Percentiles rank a stretch among this genome's conserved stretches.
Conservation (phyloP, 768 basidiomycete genomes). For the Tylopilus vinaceipallidus region DNA sequence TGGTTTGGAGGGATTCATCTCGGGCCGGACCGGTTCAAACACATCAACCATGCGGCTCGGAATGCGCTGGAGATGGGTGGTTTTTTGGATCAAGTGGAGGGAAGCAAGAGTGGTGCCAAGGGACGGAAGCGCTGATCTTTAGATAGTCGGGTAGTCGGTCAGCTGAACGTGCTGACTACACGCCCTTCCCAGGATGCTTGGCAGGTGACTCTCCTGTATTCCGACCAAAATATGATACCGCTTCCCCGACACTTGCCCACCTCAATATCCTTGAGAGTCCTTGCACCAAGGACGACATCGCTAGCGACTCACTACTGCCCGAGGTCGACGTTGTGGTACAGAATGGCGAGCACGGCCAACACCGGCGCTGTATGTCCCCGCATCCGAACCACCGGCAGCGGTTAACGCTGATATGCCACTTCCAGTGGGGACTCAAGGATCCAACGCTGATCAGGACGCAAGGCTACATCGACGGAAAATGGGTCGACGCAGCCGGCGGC, state of each 20-base stretch:
- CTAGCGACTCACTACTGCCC: conserved; percentile 7
- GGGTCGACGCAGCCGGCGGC: conserved; percentile 77
- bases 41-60: conserved; percentile 94
- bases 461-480: conserved; percentile 81
- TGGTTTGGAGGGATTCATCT: conserved; percentile 93
- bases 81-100: conserved; percentile 61
- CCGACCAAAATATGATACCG: conserved; percentile 18
- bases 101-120: conserved; percentile 18
- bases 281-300: conserved; percentile 15
- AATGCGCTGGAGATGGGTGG: conserved; percentile 88
- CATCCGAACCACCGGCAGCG: neutral
- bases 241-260: conserved; percentile 12
- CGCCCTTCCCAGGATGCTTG: too few relatives aligned
- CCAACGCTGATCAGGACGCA: conserved; percentile 69
- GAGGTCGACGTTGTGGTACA: conserved; percentile 23
- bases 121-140: conserved; percentile 29
- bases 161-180: too few relatives aligned
- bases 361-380: conserved; percentile 32
- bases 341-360: conserved; percentile 56
- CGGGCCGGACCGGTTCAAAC: conserved; percentile 85
- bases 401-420: neutral
- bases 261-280: conserved; percentile 16
- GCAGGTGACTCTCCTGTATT: too few relatives aligned
- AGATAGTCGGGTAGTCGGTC: too few relatives aligned
- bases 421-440: conserved; percentile 76